Conservation (phyloP, 2,329 filamentous ascomycete species). For the Emericellopsis cladophorae region DNA sequence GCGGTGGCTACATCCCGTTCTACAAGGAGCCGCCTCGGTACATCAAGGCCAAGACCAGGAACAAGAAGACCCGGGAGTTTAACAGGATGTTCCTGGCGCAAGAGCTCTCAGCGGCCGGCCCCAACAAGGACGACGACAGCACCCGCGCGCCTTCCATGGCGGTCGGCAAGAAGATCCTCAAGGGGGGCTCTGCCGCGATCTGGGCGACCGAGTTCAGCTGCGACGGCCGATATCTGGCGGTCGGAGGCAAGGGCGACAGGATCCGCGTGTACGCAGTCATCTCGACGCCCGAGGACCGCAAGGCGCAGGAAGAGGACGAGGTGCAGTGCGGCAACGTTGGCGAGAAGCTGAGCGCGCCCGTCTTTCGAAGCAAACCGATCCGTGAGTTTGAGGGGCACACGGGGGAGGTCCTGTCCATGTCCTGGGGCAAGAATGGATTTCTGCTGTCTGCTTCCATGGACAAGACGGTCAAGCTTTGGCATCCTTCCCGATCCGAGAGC, state of each 20-base stretch:
- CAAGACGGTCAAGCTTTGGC: conserved; percentile 91
- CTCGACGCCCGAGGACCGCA: conserved; percentile 66
- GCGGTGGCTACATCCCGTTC: conserved; percentile 64
- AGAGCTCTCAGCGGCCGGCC: conserved; percentile 53
- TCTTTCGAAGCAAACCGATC: conserved; percentile 69
- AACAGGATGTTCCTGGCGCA: conserved; percentile 85
- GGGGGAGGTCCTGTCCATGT: conserved; percentile 77
- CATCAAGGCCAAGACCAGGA: conserved; percentile 69
- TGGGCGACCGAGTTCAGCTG: conserved; percentile 92
- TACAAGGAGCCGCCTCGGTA: conserved; percentile 86
- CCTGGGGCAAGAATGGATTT: conserved; percentile 99
- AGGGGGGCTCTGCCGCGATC: conserved; percentile 58
- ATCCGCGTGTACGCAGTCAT: conserved; percentile 86
- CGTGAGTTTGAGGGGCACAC: conserved; percentile 75
- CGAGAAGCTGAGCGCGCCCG: conserved; percentile 71
- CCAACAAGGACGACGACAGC: conserved; percentile 11
- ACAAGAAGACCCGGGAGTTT: conserved; percentile 74
- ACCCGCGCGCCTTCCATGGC: conserved; percentile 19
- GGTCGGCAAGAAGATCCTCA: conserved; percentile 25
- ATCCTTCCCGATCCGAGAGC: conserved; percentile 73
- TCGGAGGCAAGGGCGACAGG: conserved; percentile 78
- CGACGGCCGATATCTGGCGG: conserved; percentile 81
- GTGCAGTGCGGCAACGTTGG: conserved; percentile 18
- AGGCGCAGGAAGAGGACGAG: conserved; percentile 55
- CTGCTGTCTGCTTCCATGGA: conserved; percentile 94